These are phyloP conservation scores for Rhizopus microsporus DNA, from an alignment of 371 early-diverging fungal genomes.

Conservation along the genomic window DNA sequence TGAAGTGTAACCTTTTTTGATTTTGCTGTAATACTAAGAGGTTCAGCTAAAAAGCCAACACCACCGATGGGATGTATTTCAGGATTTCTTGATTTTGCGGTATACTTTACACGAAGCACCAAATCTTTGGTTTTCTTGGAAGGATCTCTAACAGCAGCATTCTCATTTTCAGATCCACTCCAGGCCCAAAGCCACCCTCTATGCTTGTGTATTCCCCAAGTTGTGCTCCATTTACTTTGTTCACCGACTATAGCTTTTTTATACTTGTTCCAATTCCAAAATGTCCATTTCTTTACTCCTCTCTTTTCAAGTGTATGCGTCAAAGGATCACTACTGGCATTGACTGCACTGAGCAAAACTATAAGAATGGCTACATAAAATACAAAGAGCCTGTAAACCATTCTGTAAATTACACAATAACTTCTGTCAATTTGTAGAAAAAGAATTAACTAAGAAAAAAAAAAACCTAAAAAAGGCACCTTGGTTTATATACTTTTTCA, in stretches of 20 bases:
- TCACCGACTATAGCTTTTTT: constrained; percentile 11
- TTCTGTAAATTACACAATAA: too few species aligned
- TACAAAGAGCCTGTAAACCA: background rate
- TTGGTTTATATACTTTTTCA: too few species aligned
- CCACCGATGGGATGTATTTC: constrained; percentile 44
- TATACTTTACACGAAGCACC: constrained; percentile 46
- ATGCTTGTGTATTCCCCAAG: constrained; percentile 24
- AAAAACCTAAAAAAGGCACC: too few species aligned
- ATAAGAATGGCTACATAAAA: background rate
- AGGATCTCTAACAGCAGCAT: constrained; percentile 44
- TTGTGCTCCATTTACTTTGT: constrained; percentile 11
- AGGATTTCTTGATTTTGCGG: constrained; percentile 45
- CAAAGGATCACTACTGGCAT: background rate
- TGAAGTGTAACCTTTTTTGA: constrained; percentile 32
- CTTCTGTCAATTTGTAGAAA: too few species aligned
- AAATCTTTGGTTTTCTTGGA: constrained; percentile 7
- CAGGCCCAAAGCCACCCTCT: constrained; percentile 31
- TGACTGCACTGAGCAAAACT: background rate
- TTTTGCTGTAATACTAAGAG: constrained; percentile 34
- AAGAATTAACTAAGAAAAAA: too few species aligned
- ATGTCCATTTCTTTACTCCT: constrained; percentile 15
- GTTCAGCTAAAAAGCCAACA: constrained; percentile 52
- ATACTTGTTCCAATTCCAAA: constrained; percentile 26
- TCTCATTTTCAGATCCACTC: constrained; percentile 17
- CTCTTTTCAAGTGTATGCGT: background rate